Conservation (phyloP, 129 eudicot species). For the Flaveria bidentis region DNA sequence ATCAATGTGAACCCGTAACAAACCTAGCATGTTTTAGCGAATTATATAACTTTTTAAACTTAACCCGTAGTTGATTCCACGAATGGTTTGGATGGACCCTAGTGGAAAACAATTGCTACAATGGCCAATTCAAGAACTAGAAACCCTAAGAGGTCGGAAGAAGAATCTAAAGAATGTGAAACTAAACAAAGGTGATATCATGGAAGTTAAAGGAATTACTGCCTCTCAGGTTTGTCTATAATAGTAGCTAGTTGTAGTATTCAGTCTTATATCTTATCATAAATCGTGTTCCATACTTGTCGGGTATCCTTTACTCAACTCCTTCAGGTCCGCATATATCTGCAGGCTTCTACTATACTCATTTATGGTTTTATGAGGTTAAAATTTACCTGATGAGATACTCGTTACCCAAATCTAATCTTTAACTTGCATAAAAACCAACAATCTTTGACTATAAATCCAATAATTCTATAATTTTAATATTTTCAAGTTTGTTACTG, state of each 20-base stretch:
- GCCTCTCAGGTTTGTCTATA: conserved; percentile 52
- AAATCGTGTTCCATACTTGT: no score
- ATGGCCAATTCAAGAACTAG: conserved; percentile 77
- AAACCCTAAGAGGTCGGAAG: conserved; percentile 48
- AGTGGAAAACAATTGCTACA: conserved; percentile 65
- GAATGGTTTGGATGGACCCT: conserved; percentile 55
- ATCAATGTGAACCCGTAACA: background rate
- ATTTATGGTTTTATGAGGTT: no score
- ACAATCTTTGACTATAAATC: no score
- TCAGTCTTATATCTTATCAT: no score
- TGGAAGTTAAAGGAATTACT: conserved; percentile 58
- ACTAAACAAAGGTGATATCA: conserved; percentile 42
- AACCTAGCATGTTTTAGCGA: background rate
- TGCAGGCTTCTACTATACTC: no score
- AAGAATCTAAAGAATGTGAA: conserved; percentile 30
- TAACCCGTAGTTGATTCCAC: conserved; percentile 53
- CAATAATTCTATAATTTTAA: no score
- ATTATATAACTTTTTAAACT: background rate
- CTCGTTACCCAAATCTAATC: no score
- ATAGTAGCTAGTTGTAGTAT: no score
- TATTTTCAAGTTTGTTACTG: background rate
- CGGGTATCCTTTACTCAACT: no score
- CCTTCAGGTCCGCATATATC: no score
- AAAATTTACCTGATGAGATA: no score
- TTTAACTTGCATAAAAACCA: no score